These are phyloP conservation scores for Solanum hybrid DNA, from an alignment of 305 asterid species.

Conservation along the genomic window DNA sequence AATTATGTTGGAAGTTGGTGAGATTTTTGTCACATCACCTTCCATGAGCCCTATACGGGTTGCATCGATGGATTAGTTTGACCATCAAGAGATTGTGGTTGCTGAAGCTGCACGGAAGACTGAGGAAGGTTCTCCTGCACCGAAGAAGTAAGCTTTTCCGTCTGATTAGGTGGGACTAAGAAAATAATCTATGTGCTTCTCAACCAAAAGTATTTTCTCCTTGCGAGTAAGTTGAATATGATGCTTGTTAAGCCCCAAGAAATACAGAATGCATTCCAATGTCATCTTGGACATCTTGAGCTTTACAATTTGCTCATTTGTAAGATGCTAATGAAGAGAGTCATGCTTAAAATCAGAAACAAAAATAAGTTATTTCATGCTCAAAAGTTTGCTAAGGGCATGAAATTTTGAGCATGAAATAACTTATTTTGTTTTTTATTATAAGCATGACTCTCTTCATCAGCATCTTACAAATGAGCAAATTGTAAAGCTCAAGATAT, in stretches of 20 bases:
- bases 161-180: neutral
- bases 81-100: constrained; percentile 71
- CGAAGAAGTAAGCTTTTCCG: neutral
- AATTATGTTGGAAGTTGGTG: neutral
- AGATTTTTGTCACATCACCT: neutral
- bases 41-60: neutral
- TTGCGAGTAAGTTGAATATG: neutral
- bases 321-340: neutral
- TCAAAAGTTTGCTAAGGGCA: neutral
- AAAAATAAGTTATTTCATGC: neutral
- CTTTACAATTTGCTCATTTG: neutral
- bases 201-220: neutral
- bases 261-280: neutral
- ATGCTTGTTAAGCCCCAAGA: neutral
- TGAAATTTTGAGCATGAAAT: neutral
- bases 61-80: constrained; percentile 77
- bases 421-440: neutral
- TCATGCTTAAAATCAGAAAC: neutral
- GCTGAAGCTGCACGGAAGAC: constrained; percentile 53
- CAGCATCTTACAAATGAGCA: neutral
- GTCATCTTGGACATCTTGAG: neutral
- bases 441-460: neutral
- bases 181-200: neutral
- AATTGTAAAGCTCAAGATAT: neutral
- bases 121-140: constrained; percentile 5